A percentile compares a stretch with the other conserved stretches of the same genome.
Conservation (phyloP, 345 rosid species). For the Bruguiera gymnorhiza region DNA sequence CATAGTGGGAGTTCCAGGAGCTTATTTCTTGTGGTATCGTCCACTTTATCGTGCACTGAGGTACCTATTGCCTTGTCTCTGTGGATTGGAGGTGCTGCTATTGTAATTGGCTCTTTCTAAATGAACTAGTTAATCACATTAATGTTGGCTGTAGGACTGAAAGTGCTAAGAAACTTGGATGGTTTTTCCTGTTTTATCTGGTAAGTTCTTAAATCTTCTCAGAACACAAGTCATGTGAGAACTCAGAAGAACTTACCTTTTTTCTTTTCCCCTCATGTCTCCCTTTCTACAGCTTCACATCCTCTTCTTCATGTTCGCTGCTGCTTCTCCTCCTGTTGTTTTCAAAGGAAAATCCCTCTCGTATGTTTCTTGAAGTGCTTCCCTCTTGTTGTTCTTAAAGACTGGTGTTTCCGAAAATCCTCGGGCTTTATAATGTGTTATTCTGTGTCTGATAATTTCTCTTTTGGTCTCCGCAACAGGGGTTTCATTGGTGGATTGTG, state of each 20-base stretch:
- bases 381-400: too few species aligned
- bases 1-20: conserved; percentile 80
- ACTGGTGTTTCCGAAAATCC: not conserved
- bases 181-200: conserved; percentile 33
- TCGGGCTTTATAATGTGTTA: too few species aligned
- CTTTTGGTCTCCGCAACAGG: conserved; percentile 17
- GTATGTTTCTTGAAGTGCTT: conserved; percentile 16
- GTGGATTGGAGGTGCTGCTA: not conserved
- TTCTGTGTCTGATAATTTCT: not conserved
- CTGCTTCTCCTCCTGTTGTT: conserved; percentile 33
- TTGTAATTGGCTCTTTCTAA: not conserved
- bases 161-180: conserved; percentile 29
- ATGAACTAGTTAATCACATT: not conserved
- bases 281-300: conserved; percentile 22
- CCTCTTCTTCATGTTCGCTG: conserved; percentile 33
- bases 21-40: conserved; percentile 59
- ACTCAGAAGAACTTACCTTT: not conserved
- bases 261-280: not conserved
- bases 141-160: conserved; percentile 19
- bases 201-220: conserved; percentile 6
- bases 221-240: not conserved
- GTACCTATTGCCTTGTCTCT: conserved; percentile 27
- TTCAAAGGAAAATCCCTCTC: conserved; percentile 37
- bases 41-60: conserved; percentile 93
- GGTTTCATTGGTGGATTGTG: conserved; percentile 16